These are phyloP conservation scores for Cubamyces sp. DNA, from an alignment of 768 basidiomycete genomes.

Conservation along the genomic window DNA sequence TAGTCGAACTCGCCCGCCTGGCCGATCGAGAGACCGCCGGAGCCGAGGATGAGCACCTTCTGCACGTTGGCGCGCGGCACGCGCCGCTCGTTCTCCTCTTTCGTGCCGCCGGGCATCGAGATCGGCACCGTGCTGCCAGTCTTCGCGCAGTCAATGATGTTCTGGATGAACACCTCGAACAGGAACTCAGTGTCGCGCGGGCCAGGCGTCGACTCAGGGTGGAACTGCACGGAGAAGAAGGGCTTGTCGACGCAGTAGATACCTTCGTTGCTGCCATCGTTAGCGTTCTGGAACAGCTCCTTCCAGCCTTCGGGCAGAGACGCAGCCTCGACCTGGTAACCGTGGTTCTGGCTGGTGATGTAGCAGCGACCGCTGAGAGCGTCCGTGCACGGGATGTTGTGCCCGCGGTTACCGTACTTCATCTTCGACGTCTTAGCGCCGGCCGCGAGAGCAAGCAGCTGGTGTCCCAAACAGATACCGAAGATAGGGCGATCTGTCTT, in stretches of 20 bases:
- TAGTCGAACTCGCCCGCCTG: slow-evolving; percentile 99
- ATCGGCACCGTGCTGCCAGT: slow-evolving; percentile 61
- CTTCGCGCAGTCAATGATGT: slow-evolving; percentile 72
- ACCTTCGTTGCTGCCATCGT: slow-evolving; percentile 97
- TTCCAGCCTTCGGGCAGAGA: slow-evolving; percentile 87
- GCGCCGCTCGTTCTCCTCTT: slow-evolving; percentile 79
- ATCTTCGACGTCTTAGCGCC: slow-evolving; percentile 97
- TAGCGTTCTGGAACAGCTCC: slow-evolving; percentile 94
- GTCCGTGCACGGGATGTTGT: slow-evolving; percentile 98
- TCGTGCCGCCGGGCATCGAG: slow-evolving; percentile 75
- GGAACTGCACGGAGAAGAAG: slow-evolving; percentile 99
- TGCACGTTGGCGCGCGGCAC: slow-evolving; percentile 76
- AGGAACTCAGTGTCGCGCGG: slow-evolving; percentile 98
- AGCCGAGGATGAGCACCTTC: slow-evolving; percentile 97
- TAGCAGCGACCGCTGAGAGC: slow-evolving; percentile 94
- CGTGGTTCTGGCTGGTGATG: slow-evolving; percentile 99
- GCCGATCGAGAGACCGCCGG: slow-evolving; percentile 96
- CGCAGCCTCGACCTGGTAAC: slow-evolving; percentile 87
- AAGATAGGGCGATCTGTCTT: slow-evolving; percentile 87
- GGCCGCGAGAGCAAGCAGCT: slow-evolving; percentile 91
- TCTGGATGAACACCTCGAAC: slow-evolving; percentile 96
- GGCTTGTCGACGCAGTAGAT: slow-evolving; percentile 93
- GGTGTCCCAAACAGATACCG: slow-evolving; percentile 98
- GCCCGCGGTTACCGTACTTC: slow-evolving; percentile 99
- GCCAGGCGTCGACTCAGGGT: slow-evolving; percentile 96